Evolutionary conservation across 495 filamentous ascomycete genomes (phyloP).

Genomic region (Penicillium cinerascens): DNA sequence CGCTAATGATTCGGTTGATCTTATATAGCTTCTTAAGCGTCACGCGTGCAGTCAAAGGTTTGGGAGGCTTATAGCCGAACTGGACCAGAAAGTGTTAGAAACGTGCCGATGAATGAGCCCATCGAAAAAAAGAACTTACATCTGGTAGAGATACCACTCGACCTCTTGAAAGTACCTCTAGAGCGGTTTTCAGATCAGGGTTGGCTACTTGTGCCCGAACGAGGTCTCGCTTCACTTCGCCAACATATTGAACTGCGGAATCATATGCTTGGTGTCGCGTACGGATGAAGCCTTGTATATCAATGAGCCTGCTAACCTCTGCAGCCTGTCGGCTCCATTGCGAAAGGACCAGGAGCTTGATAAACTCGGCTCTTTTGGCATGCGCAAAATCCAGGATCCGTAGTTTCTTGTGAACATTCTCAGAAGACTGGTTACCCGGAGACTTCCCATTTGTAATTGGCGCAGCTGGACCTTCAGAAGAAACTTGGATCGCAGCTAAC

Average conservation of each 20-base stretch:
- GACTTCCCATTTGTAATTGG: constrained; percentile 49
- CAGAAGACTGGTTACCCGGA: constrained; percentile 54
- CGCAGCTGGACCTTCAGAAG: constrained; percentile 28
- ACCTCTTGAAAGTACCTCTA: constrained; percentile 76
- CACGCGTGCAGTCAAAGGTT: constrained; percentile 61
- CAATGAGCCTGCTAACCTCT: constrained; percentile 77
- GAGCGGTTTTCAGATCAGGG: constrained; percentile 85
- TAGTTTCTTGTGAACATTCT: constrained; percentile 78
- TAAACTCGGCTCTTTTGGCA: constrained; percentile 66
- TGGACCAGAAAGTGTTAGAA: constrained; percentile 34
- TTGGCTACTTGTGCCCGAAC: constrained; percentile 66
- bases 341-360: constrained; percentile 83
- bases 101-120: background rate
- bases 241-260: constrained; percentile 55
- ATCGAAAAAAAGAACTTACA: constrained; percentile 40
- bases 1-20: constrained; percentile 76
- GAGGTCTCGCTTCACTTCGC: constrained; percentile 66
- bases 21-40: constrained; percentile 67
- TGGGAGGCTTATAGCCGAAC: constrained; percentile 76
- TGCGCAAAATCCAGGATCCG: constrained; percentile 69
- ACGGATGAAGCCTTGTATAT: constrained; percentile 70
- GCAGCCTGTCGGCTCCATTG: constrained; percentile 80
- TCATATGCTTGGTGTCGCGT: constrained; percentile 55
- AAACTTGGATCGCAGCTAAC: constrained; percentile 61
- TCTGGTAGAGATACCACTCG: constrained; percentile 73